A percentile compares a stretch with the other conserved stretches of the same genome.
phyloP scores from a whole-genome alignment of 345 rosid genomes.

The Melastoma malabathricum region DNA sequence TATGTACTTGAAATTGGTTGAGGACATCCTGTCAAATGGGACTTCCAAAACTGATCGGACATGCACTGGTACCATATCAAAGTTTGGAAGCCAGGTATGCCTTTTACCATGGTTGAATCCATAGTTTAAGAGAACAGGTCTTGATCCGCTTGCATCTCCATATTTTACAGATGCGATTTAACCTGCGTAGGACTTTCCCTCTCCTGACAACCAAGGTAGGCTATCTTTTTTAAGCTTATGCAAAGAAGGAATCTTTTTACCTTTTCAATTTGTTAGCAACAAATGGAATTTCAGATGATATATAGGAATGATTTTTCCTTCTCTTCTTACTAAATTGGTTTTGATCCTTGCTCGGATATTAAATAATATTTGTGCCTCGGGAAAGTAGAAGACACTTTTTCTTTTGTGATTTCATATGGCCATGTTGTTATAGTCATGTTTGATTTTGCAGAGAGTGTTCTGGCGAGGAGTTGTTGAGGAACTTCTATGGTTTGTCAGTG shows the following conservation, averaged over 20 bases:
- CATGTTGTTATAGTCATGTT: slow-evolving; percentile 5
- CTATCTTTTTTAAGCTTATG: neutral
- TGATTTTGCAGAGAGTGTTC: slow-evolving; percentile 63
- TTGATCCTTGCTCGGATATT: neutral
- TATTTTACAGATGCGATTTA: slow-evolving; percentile 54
- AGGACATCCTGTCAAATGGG: slow-evolving; percentile 54
- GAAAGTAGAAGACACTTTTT: too few relatives aligned
- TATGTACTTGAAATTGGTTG: slow-evolving; percentile 49
- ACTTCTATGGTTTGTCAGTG: slow-evolving; percentile 95
- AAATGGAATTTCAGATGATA: too few relatives aligned
- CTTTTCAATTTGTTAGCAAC: neutral
- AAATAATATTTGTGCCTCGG: too few relatives aligned
- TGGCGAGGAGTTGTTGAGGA: slow-evolving; percentile 99
- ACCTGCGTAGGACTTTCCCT: slow-evolving; percentile 74
- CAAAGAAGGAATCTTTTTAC: neutral
- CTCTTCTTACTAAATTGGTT: neutral
- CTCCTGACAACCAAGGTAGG: slow-evolving; percentile 78
- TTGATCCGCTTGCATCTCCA: neutral
- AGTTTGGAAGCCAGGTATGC: slow-evolving; percentile 77
- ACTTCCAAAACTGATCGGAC: slow-evolving; percentile 58
- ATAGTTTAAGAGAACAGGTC: neutral
- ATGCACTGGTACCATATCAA: slow-evolving; percentile 78
- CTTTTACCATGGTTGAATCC: neutral
- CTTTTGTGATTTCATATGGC: neutral
- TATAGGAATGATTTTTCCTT: too few relatives aligned